Evolutionary conservation across 306 rosid species (phyloP), one percentile per base, ranked within the genome.

Genomic region (Trifolium fragiferum): DNA sequence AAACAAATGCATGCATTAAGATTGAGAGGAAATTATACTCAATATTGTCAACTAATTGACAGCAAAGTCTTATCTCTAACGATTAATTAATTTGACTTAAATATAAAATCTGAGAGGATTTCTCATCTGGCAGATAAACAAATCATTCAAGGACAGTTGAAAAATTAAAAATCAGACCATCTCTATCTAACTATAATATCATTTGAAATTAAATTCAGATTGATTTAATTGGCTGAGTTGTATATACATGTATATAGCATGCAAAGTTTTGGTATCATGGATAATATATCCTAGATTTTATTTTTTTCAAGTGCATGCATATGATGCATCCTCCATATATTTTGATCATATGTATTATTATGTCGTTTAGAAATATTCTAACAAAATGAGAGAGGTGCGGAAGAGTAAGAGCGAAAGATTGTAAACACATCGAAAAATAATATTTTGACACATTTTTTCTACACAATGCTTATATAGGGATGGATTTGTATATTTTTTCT

Each of bases 31-130:
- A 19, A 64, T 11, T 33, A 62, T 35, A 18, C 23, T 62, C 23
- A 62, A 62, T 33, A 62, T 33, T 5, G 23, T 65, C 70, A 65
- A 65, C 70, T 65, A 65, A 65, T 65, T 19, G 70, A 65, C 70
- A 65, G n/a, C 70, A 65, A 65, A 10, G 6, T 30, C 33, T 65
- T 65, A 65, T 38, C 70, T 64, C n/a, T 18, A 2, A 41, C 10
- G 11, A 10, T 64, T 64, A 65, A 19, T 38, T 63, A 65, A 40
- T 38, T 37, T 65, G 70, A 65, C 37, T 41, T 7, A 41, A 20
- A 66, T 41, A 40, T 43, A 20, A 40, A 20, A 41, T 19, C 53
- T 7, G 5, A 11, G 54, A 66, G 53, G 50, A 66, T 12, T 41
- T 41, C 71, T 66, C 35, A 40, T 66, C 71, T 66, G 71, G 54